Conservation (phyloP, 2,329 filamentous ascomycete species). For the Ophiostoma sp. region DNA sequence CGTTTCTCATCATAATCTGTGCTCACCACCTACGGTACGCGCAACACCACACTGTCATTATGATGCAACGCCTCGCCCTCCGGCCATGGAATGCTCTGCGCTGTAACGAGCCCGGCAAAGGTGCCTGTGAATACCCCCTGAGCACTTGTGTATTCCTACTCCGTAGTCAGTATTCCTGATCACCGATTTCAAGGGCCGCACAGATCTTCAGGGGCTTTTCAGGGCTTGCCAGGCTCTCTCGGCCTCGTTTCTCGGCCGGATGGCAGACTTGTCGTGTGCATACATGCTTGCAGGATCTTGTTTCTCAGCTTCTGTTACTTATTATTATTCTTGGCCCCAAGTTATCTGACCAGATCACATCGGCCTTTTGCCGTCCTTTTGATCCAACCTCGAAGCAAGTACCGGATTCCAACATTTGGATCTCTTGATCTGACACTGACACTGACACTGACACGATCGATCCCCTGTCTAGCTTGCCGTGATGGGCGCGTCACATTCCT, state of each 20-base stretch:
- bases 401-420: too few relatives aligned
- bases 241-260: too few relatives aligned
- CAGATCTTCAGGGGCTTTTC: not conserved
- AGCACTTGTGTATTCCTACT: not conserved
- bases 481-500: not conserved
- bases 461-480: not conserved
- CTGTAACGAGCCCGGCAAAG: not conserved
- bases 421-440: too few relatives aligned
- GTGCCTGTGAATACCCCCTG: not conserved
- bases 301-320: not conserved
- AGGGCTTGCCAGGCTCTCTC: not conserved
- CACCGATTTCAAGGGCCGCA: too few relatives aligned
- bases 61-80: not conserved
- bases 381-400: too few relatives aligned
- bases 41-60: not conserved
- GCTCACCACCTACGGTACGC: too few relatives aligned
- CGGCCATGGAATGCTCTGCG: not conserved
- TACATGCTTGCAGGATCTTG: too few relatives aligned
- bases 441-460: not conserved
- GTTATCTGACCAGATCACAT: too few relatives aligned
- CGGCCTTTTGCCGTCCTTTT: too few relatives aligned
- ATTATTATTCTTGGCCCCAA: not conserved
- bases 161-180: too few relatives aligned
- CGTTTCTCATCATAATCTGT: not conserved
- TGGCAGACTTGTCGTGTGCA: too few relatives aligned